These are phyloP conservation scores for Erodium trifolium DNA, from an alignment of 441 rosid species.

Conservation along the genomic window DNA sequence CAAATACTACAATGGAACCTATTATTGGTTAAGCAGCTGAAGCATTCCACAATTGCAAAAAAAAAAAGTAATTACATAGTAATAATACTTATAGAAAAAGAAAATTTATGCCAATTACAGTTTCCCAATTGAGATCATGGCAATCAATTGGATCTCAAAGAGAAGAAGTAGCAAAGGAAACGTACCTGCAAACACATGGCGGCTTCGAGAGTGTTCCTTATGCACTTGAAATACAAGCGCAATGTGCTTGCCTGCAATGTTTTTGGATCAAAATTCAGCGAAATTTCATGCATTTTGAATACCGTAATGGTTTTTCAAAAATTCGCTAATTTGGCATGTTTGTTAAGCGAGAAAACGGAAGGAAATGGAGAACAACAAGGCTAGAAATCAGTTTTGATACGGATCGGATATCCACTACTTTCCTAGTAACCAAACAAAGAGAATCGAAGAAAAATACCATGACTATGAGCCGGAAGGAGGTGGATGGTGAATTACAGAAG, in stretches of 20 bases:
- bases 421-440: too few species aligned
- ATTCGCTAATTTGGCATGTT: too few species aligned
- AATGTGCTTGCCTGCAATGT: slow-evolving; percentile 51
- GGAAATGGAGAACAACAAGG: neutral
- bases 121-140: neutral
- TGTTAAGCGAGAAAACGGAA: too few species aligned
- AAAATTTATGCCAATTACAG: too few species aligned
- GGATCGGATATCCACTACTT: too few species aligned
- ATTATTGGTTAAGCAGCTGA: neutral
- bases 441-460: slow-evolving; percentile 11
- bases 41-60: neutral
- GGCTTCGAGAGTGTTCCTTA: slow-evolving; percentile 84
- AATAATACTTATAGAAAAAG: neutral
- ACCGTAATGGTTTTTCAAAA: neutral
- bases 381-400: too few species aligned
- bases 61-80: neutral
- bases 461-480: neutral
- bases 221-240: slow-evolving; percentile 73
- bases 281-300: neutral
- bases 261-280: neutral
- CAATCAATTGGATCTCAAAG: neutral
- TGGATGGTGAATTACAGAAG: neutral
- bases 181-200: slow-evolving; percentile 67
- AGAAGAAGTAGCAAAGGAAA: slow-evolving; percentile 24
- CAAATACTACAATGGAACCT: slow-evolving; percentile 7